phyloP scores from a whole-genome alignment of 768 basidiomycete genomes.

The Hortiboletus flavorubellus region DNA sequence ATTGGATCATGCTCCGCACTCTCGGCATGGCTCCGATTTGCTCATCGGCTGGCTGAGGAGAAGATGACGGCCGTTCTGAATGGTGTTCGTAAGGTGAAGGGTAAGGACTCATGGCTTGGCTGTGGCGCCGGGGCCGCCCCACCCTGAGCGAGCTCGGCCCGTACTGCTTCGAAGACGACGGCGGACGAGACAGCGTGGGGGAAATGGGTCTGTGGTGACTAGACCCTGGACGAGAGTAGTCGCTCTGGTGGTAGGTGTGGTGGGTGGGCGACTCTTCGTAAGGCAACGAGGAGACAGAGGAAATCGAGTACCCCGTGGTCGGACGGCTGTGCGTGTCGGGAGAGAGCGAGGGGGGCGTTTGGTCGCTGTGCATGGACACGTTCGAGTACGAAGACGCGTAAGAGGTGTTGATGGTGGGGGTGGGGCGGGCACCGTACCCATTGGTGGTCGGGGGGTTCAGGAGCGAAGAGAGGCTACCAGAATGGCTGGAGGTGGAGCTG shows the following conservation, averaged over 20 bases:
- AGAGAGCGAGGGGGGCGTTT: constrained; percentile 68
- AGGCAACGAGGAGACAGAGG: constrained; percentile 72
- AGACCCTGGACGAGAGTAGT: constrained; percentile 73
- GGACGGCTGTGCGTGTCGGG: constrained; percentile 73
- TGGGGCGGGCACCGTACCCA: constrained; percentile 47
- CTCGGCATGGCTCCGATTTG: constrained; percentile 54
- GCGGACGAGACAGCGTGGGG: constrained; percentile 64
- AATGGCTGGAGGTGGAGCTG: constrained; percentile 58
- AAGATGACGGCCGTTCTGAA: constrained; percentile 66
- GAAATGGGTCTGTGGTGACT: constrained; percentile 64
- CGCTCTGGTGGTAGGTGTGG: constrained; percentile 38
- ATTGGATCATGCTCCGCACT: constrained; percentile 80
- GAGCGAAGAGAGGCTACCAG: constrained; percentile 73
- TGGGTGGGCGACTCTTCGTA: constrained; percentile 56
- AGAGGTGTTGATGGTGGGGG: constrained; percentile 69
- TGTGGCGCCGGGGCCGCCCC: constrained; percentile 72
- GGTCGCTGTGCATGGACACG: constrained; percentile 64
- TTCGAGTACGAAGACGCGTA: constrained; percentile 66
- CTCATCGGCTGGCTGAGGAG: constrained; percentile 61
- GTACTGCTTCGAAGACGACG: constrained; percentile 60
- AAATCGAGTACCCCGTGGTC: constrained; percentile 82
- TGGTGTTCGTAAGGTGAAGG: constrained; percentile 76
- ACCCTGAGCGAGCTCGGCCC: constrained; percentile 58
- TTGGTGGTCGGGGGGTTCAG: constrained; percentile 60
- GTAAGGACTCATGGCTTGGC: constrained; percentile 85